Evolutionary conservation across 176 grass and related monocot species (phyloP), one percentile per base, ranked within the genome.

Genomic region (Zea luxurians): DNA sequence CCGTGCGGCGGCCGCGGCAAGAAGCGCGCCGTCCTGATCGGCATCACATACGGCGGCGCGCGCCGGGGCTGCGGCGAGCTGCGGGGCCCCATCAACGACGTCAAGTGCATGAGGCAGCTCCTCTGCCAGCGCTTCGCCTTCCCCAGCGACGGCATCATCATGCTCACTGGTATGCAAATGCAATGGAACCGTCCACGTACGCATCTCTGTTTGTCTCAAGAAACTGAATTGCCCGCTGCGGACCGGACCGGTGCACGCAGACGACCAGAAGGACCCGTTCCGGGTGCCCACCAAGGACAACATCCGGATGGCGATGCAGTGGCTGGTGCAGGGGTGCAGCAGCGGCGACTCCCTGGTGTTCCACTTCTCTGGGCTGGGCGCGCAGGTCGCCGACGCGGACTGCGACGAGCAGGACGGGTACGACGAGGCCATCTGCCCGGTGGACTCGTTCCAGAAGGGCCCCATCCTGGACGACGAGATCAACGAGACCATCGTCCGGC

Each of bases 391-490:
- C 61, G 95, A 92, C 85, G 71, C 57, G 4, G 85, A 73, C 61
- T 84, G 90, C 48, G 85, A 94, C 45, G 91, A 98, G 81, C 9
- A 78, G 48, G 95, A 98, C 80, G 95, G 91, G 15, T 89, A 78
- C 70, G 91, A 94, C 66, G 95, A 98, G 89, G 91, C 91, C 11
- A 86, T 98, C 74, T 94, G 91, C 57, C 95, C 95, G 2, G 34
- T 98, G 34, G 96, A 98, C 74, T 83, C 81, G 37, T 94, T 94
- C 73, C 78, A 85, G 45, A 68, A 41, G 66, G 81, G 78, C 4
- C 91, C 91, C 21, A 90, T 96, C 78, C 41, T 92, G 53, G 90
- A 92, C 82, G 76, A 92, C 59, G 86, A 92, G 83, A 62, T 86
- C 85, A 93, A 93, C 37, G 74, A 52, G 16, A 48, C 69, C 64